Base-by-base conservation (phyloP, 2,329 filamentous ascomycete genomes). In the Ophiostoma pallidulum region DNA sequence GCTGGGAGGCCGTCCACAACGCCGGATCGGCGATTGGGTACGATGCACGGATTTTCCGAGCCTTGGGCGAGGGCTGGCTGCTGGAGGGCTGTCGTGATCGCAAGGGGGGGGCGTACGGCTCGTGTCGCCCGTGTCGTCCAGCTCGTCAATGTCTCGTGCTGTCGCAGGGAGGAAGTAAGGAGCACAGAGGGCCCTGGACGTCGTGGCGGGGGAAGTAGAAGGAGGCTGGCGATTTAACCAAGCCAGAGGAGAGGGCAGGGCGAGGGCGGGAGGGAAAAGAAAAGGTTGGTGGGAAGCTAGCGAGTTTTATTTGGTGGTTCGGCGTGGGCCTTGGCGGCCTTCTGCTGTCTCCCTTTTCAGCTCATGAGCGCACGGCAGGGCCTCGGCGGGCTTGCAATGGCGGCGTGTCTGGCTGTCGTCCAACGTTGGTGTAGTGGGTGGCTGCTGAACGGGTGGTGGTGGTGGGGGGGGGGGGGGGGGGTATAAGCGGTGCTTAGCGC, bases 201-300 rank as follows among this genome's bases (percentile, higher is more conserved):
- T n/a, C n/a, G n/a, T n/a, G n/a, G n/a, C n/a, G n/a, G n/a, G n/a
- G n/a, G n/a, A n/a, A n/a, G n/a, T n/a, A n/a, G n/a, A 37, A 24
- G 20, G n/a, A 20, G 35, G 32, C n/a, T 16, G n/a, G n/a, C 6
- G 31, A 8, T 32, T 35, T 12, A 16, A 35, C 31, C 7, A 32
- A 32, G 14, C 7, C 8, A 38, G 36, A n/a, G 36, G 36, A 22
- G 36, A 37, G 18, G 24, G 36, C 9, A 38, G 36, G 24, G 36
- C n/a, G 10, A 4, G 8, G 18, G 18, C 3, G 20, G 36, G 13
- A 24, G 26, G 24, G 44, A 20, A 14, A 37, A 36, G 37, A 28
- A 43, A 20, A 18, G 12, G 33, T 36, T 46, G 36, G 44, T 22
- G 44, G 44, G 44, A 47, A 35, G 44, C 44, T 46, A 46, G 44